Base-by-base conservation (phyloP, 495 filamentous ascomycete species). In the Talaromyces adpressus region DNA sequence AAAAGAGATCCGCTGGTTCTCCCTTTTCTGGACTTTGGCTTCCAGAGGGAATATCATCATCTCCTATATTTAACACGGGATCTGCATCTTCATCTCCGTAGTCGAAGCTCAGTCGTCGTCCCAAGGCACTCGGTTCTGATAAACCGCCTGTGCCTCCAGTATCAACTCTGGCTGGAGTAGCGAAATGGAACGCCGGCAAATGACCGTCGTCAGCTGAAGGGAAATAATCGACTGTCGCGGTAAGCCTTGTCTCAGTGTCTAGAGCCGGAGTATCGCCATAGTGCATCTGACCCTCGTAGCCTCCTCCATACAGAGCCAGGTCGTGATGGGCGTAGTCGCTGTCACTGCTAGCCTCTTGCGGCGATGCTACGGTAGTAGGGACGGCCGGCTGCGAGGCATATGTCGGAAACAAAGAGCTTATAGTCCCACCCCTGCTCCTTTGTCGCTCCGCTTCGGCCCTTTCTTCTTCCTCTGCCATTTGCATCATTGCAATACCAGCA, bases 1-100 rank as follows among this genome's bases (percentile, higher is more conserved):
- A 98, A 71, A 98, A 98, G 72, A 98, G 85, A 66, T 97, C 95
- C 18, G 87, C 89, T 62, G 89, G 89, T 56, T 87, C 89, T 49
- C 89, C 89, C 58, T 84, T 71, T 22, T 79, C 70, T 34, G 80
- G 79, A 58, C 78, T 81, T 56, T 83, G 80, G 47, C 87, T 66
- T 72, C 79, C 77, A 69, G 87, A 74, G 65, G 79, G 69, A 64
- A 80, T 66, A 68, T 84, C 71, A 74, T 77, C 66, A 77, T 73
- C 60, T 64, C 82, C 66, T 70, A 89, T 78, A 11, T 76, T 75
- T 56, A 84, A 71, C 14, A 76, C 72, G 29, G 63, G 73, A 5
- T 78, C 69, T 36, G 69, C 66, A 69, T 78, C 67, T 69, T 98
- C 94, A 69, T 97, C 94, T 0, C 91, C 94, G 71, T 97, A 93